Conservation (phyloP, 2,329 filamentous ascomycete genomes). For the Trichoderma sp. region DNA sequence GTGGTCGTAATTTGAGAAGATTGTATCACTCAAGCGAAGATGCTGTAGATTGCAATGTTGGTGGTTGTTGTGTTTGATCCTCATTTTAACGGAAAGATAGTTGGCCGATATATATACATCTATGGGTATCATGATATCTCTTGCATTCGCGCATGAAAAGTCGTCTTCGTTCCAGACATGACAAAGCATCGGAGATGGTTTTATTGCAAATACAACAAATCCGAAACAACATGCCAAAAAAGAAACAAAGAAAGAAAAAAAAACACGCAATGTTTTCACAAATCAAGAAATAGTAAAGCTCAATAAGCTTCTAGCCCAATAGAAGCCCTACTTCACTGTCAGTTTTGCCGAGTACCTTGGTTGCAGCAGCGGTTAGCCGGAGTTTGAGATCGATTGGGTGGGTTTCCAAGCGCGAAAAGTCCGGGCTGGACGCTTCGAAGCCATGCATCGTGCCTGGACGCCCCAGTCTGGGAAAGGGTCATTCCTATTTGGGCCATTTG, state of each 20-base stretch:
- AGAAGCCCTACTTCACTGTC: background rate
- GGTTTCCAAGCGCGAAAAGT: constrained; percentile 5
- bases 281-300: background rate
- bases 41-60: background rate
- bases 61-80: background rate
- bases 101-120: background rate
- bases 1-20: background rate
- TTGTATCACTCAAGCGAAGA: background rate
- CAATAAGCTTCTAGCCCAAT: no score
- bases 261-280: background rate
- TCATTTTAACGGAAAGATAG: background rate
- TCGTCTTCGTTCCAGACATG: background rate
- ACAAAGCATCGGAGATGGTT: background rate
- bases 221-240: background rate
- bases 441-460: background rate
- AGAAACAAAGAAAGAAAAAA: no score
- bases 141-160: background rate
- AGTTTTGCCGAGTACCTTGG: background rate
- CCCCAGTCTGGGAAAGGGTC: background rate
- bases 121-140: background rate
- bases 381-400: background rate
- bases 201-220: background rate
- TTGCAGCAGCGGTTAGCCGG: background rate
- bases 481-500: background rate
- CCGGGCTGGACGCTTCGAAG: background rate